phyloP scores from a whole-genome alignment of 2,329 filamentous ascomycete genomes.

The Stagonosporopsis cucurbitacearum region DNA sequence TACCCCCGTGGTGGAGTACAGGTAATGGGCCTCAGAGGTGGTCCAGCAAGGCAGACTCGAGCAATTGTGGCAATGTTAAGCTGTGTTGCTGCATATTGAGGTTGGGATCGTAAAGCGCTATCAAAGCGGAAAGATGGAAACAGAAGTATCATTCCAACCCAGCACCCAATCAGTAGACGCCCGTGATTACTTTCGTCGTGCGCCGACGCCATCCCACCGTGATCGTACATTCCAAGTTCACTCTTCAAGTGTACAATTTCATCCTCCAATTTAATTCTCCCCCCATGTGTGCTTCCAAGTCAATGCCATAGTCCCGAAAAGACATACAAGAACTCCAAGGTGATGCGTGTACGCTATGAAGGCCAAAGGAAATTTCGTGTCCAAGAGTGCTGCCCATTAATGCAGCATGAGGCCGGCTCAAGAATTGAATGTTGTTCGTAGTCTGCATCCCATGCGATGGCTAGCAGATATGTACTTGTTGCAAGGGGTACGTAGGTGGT shows the following conservation, averaged over 20 bases:
- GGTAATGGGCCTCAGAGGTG: background rate
- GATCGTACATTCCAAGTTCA: constrained; percentile 34
- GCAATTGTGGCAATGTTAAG: constrained; percentile 2
- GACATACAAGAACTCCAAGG: constrained; percentile 34
- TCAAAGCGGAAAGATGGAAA: background rate
- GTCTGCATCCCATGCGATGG: background rate
- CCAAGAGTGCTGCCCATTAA: constrained; percentile 19
- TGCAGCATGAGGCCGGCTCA: constrained; percentile 31
- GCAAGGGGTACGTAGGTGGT: constrained; percentile 1
- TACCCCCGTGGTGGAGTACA: background rate
- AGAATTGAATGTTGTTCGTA: constrained; percentile 25
- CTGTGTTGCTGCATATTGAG: background rate
- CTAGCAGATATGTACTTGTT: background rate
- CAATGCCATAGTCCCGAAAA: constrained; percentile 20
- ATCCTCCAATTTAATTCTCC: constrained; percentile 7
- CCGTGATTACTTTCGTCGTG: constrained; percentile 26
- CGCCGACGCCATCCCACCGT: constrained; percentile 22
- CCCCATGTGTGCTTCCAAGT: constrained; percentile 21
- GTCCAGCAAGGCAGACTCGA: constrained; percentile 2
- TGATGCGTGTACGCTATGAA: constrained; percentile 27
- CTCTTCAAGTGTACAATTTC: constrained; percentile 11
- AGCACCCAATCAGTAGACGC: constrained; percentile 24
- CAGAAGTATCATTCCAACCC: background rate
- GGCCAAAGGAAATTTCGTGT: constrained; percentile 12
- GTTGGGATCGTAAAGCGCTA: background rate